Evolutionary conservation across 768 basidiomycete genomes (phyloP).

Genomic region (Phlegmacium glaucopus): DNA sequence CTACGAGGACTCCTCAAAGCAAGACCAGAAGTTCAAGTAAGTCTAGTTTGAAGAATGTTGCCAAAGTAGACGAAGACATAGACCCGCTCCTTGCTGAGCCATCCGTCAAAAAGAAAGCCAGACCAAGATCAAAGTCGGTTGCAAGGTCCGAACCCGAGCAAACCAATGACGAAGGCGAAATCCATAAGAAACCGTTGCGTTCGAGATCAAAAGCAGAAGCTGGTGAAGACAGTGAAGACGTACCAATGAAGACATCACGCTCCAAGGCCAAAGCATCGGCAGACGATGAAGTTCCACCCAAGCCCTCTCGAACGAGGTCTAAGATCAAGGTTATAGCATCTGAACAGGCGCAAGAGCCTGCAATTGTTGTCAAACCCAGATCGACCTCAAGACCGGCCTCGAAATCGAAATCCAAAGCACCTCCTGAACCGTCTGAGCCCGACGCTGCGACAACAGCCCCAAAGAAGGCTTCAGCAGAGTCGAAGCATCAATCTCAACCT

Average conservation of each 20-base stretch:
- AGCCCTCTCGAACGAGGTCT: conserved; percentile 16
- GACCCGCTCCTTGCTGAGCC: conserved; percentile 10
- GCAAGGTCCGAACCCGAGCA: conserved; percentile 10
- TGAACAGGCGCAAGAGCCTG: conserved; percentile 16
- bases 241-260: conserved; percentile 16
- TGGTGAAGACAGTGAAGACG: conserved; percentile 15
- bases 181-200: conserved; percentile 19
- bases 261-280: conserved; percentile 20
- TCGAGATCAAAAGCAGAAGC: conserved; percentile 22
- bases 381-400: conserved; percentile 9
- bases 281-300: conserved; percentile 11
- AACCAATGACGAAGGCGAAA: conserved; percentile 5
- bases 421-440: conserved; percentile 4
- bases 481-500: conserved; percentile 6
- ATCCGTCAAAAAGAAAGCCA: conserved; percentile 14
- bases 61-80: conserved; percentile 20
- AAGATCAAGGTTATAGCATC: conserved; percentile 14
- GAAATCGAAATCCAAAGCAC: conserved; percentile 11
- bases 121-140: conserved; percentile 22
- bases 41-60: conserved; percentile 21
- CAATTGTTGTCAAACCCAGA: conserved; percentile 5
- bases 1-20: conserved; percentile 16
- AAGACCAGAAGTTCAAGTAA: conserved; percentile 20
- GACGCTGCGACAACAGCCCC: conserved; percentile 5
- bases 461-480: conserved; percentile 3